Evolutionary conservation across 2,329 filamentous ascomycete genomes (phyloP), one percentile per base, ranked within the genome.

Genomic region (Colletotrichum karsti): DNA sequence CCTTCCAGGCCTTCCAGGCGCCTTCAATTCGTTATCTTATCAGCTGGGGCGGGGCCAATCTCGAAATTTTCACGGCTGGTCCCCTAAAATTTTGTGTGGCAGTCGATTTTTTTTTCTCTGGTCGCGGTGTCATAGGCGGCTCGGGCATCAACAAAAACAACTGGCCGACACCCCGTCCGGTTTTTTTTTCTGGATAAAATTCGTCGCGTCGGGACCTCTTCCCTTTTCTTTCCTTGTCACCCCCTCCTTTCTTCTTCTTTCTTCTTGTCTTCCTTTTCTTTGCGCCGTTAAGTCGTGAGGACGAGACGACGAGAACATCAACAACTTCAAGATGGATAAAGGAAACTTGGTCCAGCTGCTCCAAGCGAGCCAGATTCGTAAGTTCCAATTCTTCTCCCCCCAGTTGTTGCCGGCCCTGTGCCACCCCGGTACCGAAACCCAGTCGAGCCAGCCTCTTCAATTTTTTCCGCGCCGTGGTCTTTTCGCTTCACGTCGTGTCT

Each of bases 261-360:
- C 57, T 53, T 44, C 56, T 51, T 35, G 30, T 26, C 28, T 42
- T 37, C 46, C 41, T 46, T 51, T 57, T 42, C 56, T 55, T 64
- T 60, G 57, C 57, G 57, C 24, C n/a, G n/a, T 41, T 41, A 59
- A 50, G 42, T 13, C 42, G 61, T 59, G 59, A 56, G 53, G 60
- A 64, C 64, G 64, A 67, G 60, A 64, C n/a, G n/a, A n/a, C n/a
- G n/a, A n/a, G n/a, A n/a, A n/a, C 44, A 51, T 55, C 64, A 58
- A 46, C 18, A 64, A 18, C 41, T 22, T 58, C 70, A 77, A 64
- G 65, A 83, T 83, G 81, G 82, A 83, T 72, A 83, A 82, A 76
- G 91, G 93, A 81, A 90, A 92, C 83, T 94, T 98, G 79, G 88
- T 96, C 73, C 88, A 92, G 84, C 90, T 97, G 83, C 89, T 98